Evolutionary conservation across 805 yeast species (phyloP).

Genomic region (Maudiozyma serrabonitensis): DNA sequence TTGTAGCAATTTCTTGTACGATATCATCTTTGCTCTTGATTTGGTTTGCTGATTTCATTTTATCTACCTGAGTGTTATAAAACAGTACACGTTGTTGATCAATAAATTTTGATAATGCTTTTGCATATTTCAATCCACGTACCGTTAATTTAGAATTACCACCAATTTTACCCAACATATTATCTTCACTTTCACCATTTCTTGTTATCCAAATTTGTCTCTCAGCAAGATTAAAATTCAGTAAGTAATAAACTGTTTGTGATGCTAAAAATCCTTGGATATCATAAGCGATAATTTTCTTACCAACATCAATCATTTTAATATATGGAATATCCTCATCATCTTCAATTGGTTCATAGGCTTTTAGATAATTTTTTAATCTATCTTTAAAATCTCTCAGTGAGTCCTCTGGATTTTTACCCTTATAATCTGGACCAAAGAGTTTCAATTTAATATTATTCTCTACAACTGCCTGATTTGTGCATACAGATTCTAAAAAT

Average conservation of each 20-base stretch:
- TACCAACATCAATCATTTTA: constrained; percentile 93
- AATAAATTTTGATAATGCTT: constrained; percentile 67
- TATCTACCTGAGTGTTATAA: constrained; percentile 41
- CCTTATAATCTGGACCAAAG: constrained; percentile 84
- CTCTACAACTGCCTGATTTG: constrained; percentile 69
- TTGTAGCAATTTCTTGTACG: constrained; percentile 24
- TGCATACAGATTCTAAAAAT: constrained; percentile 80
- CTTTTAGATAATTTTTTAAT: constrained; percentile 72
- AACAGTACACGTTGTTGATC: constrained; percentile 60
- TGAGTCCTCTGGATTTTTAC: constrained; percentile 76
- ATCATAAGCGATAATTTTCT: constrained; percentile 85
- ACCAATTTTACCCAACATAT: constrained; percentile 78
- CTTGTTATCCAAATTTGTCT: constrained; percentile 92
- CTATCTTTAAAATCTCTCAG: constrained; percentile 74
- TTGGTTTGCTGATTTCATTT: constrained; percentile 21
- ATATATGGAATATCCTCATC: constrained; percentile 70
- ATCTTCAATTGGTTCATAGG: constrained; percentile 84
- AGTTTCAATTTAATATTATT: constrained; percentile 76
- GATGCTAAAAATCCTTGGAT: constrained; percentile 84
- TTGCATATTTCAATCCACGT: constrained; percentile 68
- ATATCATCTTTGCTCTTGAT: constrained; percentile 20
- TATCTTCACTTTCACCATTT: constrained; percentile 88
- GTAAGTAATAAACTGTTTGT: constrained; percentile 81
- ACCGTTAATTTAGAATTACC: constrained; percentile 79
- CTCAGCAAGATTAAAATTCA: constrained; percentile 80